These are phyloP conservation scores for Coemansia sp. DNA, from an alignment of 192 early-diverging fungal genomes.

Conservation along the genomic window DNA sequence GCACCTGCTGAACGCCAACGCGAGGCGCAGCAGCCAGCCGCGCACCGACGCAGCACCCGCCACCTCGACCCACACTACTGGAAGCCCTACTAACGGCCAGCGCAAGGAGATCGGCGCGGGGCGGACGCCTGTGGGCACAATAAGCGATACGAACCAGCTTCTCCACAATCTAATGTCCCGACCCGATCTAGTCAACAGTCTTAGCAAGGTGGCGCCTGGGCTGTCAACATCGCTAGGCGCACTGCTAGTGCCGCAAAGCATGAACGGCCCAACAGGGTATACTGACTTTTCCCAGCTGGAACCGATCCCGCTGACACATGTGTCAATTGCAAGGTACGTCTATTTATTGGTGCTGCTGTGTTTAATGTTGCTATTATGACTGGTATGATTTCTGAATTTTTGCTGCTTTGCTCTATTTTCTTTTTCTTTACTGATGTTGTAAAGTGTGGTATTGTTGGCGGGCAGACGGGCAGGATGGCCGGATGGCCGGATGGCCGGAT, in stretches of 20 bases:
- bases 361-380: background rate
- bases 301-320: slow-evolving; percentile 32
- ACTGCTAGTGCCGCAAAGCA: slow-evolving; percentile 14
- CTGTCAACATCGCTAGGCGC: slow-evolving; percentile 27
- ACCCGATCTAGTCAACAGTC: slow-evolving; percentile 31
- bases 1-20: background rate
- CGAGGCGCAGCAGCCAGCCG: background rate
- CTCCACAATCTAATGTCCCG: slow-evolving; percentile 35
- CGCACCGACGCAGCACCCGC: too few species aligned
- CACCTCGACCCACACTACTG: too few species aligned
- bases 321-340: slow-evolving; percentile 43
- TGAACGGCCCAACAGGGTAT: slow-evolving; percentile 8
- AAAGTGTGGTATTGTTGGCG: too few species aligned
- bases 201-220: slow-evolving; percentile 36
- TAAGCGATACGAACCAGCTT: slow-evolving; percentile 21
- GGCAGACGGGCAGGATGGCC: too few species aligned
- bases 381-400: background rate
- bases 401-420: background rate
- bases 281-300: slow-evolving; percentile 28
- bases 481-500: too few species aligned
- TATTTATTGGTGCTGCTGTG: too few species aligned
- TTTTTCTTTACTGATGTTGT: background rate
- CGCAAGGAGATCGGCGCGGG: too few species aligned
- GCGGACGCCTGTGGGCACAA: too few species aligned
- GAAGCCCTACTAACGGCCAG: too few species aligned